A percentile compares a stretch with the other conserved stretches of the same genome.
Evolutionary conservation across 2,329 filamentous ascomycete genomes (phyloP).

Genomic region (Sclerotinia sclerotiorum): DNA sequence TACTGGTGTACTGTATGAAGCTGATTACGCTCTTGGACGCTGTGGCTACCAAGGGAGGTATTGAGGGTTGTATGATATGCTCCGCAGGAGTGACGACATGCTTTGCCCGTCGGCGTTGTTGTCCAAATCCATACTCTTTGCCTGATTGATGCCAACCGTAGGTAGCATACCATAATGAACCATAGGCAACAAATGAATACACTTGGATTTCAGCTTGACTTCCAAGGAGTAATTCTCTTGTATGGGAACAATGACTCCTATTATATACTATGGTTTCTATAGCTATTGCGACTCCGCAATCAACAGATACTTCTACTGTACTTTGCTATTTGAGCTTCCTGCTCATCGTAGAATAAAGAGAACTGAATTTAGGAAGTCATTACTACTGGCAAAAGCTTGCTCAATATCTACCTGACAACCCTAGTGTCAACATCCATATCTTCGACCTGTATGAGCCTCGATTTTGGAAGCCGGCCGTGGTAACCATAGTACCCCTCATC

Average conservation of each 20-base stretch:
- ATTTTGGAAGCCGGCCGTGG: constrained; percentile 46
- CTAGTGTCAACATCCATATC: constrained; percentile 43
- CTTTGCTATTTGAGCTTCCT: constrained; percentile 25
- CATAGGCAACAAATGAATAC: constrained; percentile 51
- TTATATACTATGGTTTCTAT: constrained; percentile 53
- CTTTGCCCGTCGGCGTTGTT: constrained; percentile 47
- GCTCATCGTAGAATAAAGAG: neutral
- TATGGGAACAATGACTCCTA: constrained; percentile 61
- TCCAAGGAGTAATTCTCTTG: constrained; percentile 59
- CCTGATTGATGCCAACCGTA: constrained; percentile 33
- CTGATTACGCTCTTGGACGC: constrained; percentile 39
- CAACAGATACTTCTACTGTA: constrained; percentile 7
- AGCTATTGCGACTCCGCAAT: constrained; percentile 43
- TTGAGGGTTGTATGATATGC: constrained; percentile 47
- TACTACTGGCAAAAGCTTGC: constrained; percentile 41
- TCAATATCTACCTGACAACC: constrained; percentile 44
- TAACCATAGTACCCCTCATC: constrained; percentile 45
- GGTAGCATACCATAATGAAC: constrained; percentile 57
- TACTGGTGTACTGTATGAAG: constrained; percentile 44
- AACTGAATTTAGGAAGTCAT: constrained; percentile 14
- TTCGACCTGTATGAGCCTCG: constrained; percentile 44
- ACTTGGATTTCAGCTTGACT: constrained; percentile 59
- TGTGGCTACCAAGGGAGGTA: constrained; percentile 42
- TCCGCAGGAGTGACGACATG: constrained; percentile 48
- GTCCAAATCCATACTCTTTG: constrained; percentile 26